These are phyloP conservation scores for Trichoderma gamsii DNA, from an alignment of 495 filamentous ascomycete species.

Conservation along the genomic window DNA sequence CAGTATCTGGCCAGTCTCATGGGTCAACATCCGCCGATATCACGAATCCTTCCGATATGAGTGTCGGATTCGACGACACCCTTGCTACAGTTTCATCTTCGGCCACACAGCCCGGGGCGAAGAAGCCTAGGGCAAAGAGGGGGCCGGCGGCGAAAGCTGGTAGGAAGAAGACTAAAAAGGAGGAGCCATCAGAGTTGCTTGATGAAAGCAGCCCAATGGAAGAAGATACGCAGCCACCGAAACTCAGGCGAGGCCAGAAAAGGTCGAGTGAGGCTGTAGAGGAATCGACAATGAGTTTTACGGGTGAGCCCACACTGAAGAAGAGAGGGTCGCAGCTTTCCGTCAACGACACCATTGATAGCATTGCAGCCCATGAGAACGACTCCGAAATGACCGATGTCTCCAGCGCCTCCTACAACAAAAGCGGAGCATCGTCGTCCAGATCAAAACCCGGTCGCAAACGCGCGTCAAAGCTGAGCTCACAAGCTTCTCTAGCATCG, in stretches of 20 bases:
- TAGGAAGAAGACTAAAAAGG: constrained; percentile 54
- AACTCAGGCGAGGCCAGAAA: constrained; percentile 50
- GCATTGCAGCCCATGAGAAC: constrained; percentile 22
- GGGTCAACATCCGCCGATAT: constrained; percentile 46
- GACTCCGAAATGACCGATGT: constrained; percentile 35
- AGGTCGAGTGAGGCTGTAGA: constrained; percentile 56
- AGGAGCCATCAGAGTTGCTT: constrained; percentile 49
- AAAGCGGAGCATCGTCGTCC: constrained; percentile 38
- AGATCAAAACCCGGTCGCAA: constrained; percentile 17
- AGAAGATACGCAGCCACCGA: background rate
- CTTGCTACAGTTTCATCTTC: constrained; percentile 56
- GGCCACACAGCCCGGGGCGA: constrained; percentile 44
- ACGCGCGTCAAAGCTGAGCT: background rate
- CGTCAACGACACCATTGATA: constrained; percentile 24
- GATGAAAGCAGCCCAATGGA: constrained; percentile 29
- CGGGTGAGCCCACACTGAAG: constrained; percentile 57
- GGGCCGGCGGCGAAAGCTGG: constrained; percentile 35
- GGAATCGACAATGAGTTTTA: constrained; percentile 31
- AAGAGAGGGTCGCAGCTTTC: constrained; percentile 56
- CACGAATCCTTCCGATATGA: constrained; percentile 34
- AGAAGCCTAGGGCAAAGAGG: constrained; percentile 51
- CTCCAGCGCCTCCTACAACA: constrained; percentile 29
- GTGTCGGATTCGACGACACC: constrained; percentile 60
- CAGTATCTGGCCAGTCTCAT: constrained; percentile 64
- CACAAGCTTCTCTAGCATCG: constrained; percentile 31